Evolutionary conservation across 176 grass and related monocot species (phyloP), one percentile per base, ranked within the genome.

Genomic region (Echinochloa phyllopogon): DNA sequence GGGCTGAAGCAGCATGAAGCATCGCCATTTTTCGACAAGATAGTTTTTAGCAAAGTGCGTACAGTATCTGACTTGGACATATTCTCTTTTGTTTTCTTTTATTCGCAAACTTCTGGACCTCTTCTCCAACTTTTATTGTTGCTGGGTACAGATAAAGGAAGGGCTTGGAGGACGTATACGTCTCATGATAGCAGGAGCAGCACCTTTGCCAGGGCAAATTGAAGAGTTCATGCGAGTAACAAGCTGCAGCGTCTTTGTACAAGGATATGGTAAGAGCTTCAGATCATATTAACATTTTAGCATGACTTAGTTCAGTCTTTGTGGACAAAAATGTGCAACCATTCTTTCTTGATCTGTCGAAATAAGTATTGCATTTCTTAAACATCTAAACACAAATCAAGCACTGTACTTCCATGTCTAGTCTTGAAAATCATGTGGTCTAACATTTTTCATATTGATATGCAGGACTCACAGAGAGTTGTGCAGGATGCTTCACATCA

Each of bases 211-310:
- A 43, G 92, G 69, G 59, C 87, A 98, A 14, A 39, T 98, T 2
- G 95, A 98, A 91, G 96, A 98, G 83, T 98, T 98, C 80, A 72
- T 98, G 72, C 86, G 96, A 51, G 91, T 98, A 73, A 86, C 87
- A 6, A 90, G 91, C 69, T 89, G 91, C 77, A 94, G 96, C 18
- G 63, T 89, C 27, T 78, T 98, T 8, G 88, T 89, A 87, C 96
- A 98, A 89, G 96, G 96, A 94, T 98, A 98, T 89, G 96, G 96
- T 98, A 85, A 82, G 65, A 68, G 10, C 18, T 55, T 36, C 36
- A 42, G 48, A 59, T 10, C 18, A 24, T 65, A 87, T 57, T 81
- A 55, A 3, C 57, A 48, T 67, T 55, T 74, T 71, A 67, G 25
- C 72, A 69, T 48, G 38, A 47, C 4, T 6, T 21, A 36, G 3